Percentiles rank a stretch among this genome's conserved stretches.
phyloP scores from a whole-genome alignment of 1,284 basidiomycete species.

The Tylopilus sp. region DNA sequence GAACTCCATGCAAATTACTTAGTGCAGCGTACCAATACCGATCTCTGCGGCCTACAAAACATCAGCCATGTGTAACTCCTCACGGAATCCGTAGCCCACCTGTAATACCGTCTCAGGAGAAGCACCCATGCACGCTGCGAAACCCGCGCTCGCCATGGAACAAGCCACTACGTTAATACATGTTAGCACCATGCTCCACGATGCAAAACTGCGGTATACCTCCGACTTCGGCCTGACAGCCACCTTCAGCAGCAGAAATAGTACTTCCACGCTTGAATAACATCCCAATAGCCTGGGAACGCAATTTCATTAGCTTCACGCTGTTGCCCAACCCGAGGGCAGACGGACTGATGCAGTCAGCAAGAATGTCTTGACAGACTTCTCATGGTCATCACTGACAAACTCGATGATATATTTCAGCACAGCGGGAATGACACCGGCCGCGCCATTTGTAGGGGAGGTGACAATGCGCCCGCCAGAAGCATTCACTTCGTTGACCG shows the following conservation, averaged over 20 bases:
- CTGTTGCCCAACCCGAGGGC: background rate
- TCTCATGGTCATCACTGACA: conserved; percentile 84
- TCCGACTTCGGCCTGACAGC: conserved; percentile 83
- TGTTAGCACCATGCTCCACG: conserved; percentile 2
- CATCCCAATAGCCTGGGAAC: conserved; percentile 82
- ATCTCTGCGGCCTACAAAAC: conserved; percentile 83
- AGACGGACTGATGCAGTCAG: conserved; percentile 71
- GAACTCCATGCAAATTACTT: background rate
- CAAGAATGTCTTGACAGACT: conserved; percentile 82
- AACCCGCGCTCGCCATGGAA: conserved; percentile 90
- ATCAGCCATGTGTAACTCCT: conserved; percentile 8
- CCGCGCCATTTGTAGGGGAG: conserved; percentile 85
- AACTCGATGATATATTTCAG: conserved; percentile 90
- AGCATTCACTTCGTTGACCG: conserved; percentile 90
- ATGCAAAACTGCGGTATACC: conserved; percentile 41
- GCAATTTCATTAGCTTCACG: conserved; percentile 4
- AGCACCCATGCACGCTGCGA: conserved; percentile 90
- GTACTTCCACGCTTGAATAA: conserved; percentile 96
- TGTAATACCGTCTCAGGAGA: conserved; percentile 77
- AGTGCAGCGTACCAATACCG: conserved; percentile 65
- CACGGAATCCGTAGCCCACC: conserved; percentile 35
- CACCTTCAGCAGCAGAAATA: conserved; percentile 93
- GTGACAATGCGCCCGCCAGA: conserved; percentile 92
- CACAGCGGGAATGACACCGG: conserved; percentile 90
- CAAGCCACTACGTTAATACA: conserved; percentile 62